Conservation (phyloP, 2,329 filamentous ascomycete genomes). For the Mariannaea sp. region DNA sequence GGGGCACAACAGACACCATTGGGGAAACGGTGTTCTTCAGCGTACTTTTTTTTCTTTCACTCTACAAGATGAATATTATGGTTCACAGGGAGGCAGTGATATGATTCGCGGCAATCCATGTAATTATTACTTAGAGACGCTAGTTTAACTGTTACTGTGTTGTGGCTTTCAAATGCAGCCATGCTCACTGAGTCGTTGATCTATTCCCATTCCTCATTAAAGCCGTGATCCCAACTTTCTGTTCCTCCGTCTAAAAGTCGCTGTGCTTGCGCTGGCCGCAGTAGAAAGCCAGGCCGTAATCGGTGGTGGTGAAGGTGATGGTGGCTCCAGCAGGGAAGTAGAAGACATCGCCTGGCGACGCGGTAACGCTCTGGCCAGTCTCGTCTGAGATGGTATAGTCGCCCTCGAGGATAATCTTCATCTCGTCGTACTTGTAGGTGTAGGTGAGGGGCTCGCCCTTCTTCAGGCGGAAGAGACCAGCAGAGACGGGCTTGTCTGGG, state of each 20-base stretch:
- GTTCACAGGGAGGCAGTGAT: no score
- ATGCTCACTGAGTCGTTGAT: conserved; percentile 17
- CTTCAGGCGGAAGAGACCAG: conserved; percentile 70
- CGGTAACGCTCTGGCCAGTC: conserved; percentile 63
- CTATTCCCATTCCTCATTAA: conserved; percentile 12
- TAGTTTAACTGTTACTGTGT: background rate
- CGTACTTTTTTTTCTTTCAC: no score
- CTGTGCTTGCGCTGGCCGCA: conserved; percentile 47
- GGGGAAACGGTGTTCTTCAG: no score
- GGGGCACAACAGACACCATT: no score
- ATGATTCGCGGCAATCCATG: background rate
- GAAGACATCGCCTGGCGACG: conserved; percentile 67
- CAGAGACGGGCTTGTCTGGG: conserved; percentile 63
- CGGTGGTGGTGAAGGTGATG: conserved; percentile 67
- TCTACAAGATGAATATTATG: no score
- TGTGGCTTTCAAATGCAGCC: conserved; percentile 27
- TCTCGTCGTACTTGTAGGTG: conserved; percentile 72
- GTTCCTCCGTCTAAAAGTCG: conserved; percentile 29
- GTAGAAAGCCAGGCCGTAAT: conserved; percentile 66
- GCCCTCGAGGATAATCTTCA: conserved; percentile 75
- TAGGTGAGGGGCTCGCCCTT: conserved; percentile 71
- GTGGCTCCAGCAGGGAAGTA: conserved; percentile 69
- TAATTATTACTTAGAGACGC: background rate
- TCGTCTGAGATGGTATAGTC: conserved; percentile 68
- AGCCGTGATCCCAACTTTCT: background rate